Conservation (phyloP, 306 rosid species). For the Cucurbita pepo region DNA sequence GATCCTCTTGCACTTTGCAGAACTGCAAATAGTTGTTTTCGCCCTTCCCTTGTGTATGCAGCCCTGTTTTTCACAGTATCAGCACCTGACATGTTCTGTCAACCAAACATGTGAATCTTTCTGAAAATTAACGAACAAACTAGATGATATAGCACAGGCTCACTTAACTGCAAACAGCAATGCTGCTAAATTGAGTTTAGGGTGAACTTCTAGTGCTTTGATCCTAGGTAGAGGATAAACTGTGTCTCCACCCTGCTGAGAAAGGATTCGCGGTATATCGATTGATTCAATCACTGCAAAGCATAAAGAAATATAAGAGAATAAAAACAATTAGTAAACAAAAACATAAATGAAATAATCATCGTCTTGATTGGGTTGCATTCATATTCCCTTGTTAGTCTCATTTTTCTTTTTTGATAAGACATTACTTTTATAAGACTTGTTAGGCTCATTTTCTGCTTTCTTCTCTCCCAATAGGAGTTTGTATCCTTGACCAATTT, state of each 20-base stretch:
- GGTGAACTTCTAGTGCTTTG: constrained; percentile 71
- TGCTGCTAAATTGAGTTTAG: constrained; percentile 81
- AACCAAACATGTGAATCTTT: constrained; percentile 2
- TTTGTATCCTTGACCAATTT: background rate
- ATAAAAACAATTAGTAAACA: background rate
- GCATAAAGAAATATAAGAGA: background rate
- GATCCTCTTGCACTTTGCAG: constrained; percentile 97
- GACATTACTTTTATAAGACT: background rate
- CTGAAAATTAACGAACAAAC: constrained; percentile 9
- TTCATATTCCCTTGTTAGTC: background rate
- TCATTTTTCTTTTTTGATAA: background rate
- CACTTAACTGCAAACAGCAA: constrained; percentile 76
- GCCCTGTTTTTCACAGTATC: constrained; percentile 62
- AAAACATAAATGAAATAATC: background rate
- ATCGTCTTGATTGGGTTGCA: background rate
- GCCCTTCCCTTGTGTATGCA: constrained; percentile 61
- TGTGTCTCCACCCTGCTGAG: constrained; percentile 98
- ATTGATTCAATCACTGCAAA: constrained; percentile 73
- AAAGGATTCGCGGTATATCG: constrained; percentile 92
- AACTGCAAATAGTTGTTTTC: constrained; percentile 91
- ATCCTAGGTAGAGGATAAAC: constrained; percentile 83
- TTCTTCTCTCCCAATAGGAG: background rate
- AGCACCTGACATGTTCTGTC: constrained; percentile 50
- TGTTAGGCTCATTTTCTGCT: background rate
- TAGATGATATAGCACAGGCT: constrained; percentile 5